Conservation (phyloP, 176 grass and related monocot species). For the Areca catechu region DNA sequence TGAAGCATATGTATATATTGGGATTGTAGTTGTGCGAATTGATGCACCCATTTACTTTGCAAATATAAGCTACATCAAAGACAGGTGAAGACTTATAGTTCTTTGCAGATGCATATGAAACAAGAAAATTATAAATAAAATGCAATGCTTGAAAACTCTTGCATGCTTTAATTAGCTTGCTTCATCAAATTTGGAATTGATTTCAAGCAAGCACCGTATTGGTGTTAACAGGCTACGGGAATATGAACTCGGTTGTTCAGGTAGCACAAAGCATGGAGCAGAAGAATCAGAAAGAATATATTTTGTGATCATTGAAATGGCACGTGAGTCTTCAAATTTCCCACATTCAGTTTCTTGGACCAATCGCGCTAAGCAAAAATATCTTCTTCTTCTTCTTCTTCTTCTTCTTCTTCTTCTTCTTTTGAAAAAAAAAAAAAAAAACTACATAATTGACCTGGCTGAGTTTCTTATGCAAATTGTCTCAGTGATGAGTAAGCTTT, state of each 20-base stretch:
- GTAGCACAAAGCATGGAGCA: conserved; percentile 50
- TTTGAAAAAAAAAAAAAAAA: no score
- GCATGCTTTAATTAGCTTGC: background rate
- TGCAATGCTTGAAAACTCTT: background rate
- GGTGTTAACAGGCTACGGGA: conserved; percentile 59
- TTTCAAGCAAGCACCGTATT: background rate
- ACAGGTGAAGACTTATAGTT: conserved; percentile 42
- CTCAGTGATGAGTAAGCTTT: no score
- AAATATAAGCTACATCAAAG: conserved; percentile 92
- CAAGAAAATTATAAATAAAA: background rate
- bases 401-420: no score
- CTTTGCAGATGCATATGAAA: background rate
- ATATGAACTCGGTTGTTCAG: conserved; percentile 63
- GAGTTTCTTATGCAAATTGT: no score
- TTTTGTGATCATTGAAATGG: conserved; percentile 96
- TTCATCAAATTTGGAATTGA: background rate
- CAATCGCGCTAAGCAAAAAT: no score
- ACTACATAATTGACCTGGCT: no score
- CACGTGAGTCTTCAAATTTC: conserved; percentile 42
- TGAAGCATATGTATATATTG: conserved; percentile 81
- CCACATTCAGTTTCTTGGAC: no score
- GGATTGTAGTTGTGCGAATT: conserved; percentile 82
- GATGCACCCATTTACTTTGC: conserved; percentile 99
- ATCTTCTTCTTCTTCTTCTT: no score
- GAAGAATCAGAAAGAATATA: conserved; percentile 71